phyloP scores from a whole-genome alignment of 1,139 yeast genomes.

The Diutina rugosa region DNA sequence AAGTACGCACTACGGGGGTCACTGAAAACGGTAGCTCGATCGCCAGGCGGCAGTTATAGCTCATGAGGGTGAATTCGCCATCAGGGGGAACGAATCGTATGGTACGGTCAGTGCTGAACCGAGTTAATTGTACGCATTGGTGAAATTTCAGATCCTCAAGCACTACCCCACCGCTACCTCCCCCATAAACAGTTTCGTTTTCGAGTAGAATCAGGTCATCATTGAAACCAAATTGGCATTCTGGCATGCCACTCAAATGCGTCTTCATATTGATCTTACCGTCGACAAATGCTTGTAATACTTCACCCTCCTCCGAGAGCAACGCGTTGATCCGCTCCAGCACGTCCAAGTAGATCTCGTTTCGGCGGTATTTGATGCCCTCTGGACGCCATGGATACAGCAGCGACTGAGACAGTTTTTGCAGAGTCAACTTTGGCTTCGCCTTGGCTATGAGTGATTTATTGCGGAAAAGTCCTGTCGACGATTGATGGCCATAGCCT shows the following conservation, averaged over 20 bases:
- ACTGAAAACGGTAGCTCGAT: conserved; percentile 62
- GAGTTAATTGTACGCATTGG: conserved; percentile 61
- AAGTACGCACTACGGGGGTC: conserved; percentile 44
- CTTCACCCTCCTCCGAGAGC: conserved; percentile 45
- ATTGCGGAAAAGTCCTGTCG: background rate
- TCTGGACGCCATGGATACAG: conserved; percentile 52
- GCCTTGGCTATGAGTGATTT: conserved; percentile 4
- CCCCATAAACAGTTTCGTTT: conserved; percentile 9
- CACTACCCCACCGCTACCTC: conserved; percentile 20
- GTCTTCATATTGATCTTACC: conserved; percentile 67
- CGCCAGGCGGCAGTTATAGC: conserved; percentile 45
- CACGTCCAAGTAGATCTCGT: conserved; percentile 70
- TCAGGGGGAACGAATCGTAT: conserved; percentile 83
- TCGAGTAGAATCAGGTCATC: conserved; percentile 21
- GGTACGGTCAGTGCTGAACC: conserved; percentile 53
- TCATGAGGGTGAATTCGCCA: conserved; percentile 83
- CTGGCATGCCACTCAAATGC: conserved; percentile 65
- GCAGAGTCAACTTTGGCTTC: conserved; percentile 2
- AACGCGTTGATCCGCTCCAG: conserved; percentile 63
- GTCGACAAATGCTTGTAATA: conserved; percentile 61
- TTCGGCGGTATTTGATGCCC: conserved; percentile 69
- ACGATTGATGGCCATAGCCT: background rate
- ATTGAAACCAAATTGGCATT: conserved; percentile 50
- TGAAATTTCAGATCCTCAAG: conserved; percentile 67
- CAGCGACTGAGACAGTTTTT: background rate